A percentile compares a stretch with the other conserved stretches of the same genome.
phyloP scores from a whole-genome alignment of 352 stramenopile genomes.

The Sclerospora graminicola region DNA sequence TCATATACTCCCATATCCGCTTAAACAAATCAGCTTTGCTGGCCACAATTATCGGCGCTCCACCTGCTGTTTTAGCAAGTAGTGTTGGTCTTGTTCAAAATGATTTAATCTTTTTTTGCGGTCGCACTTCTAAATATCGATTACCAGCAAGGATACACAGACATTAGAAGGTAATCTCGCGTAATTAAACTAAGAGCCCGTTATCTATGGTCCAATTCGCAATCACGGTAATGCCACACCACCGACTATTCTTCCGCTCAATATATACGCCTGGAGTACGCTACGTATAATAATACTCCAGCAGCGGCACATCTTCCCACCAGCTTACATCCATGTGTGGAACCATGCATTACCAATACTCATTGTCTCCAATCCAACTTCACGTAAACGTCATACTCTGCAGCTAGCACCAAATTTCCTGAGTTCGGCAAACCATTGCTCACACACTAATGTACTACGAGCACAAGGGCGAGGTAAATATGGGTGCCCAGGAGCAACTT shows the following conservation, averaged over 20 bases:
- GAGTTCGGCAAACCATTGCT: too few species aligned
- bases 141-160: constrained; percentile 66
- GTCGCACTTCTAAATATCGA: constrained; percentile 61
- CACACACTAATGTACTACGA: too few species aligned
- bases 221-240: constrained; percentile 86
- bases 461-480: too few species aligned
- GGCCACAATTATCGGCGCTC: too few species aligned
- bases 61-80: too few species aligned
- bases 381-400: constrained; percentile 76
- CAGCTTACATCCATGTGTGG: constrained; percentile 70
- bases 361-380: constrained; percentile 72
- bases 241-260: constrained; percentile 74
- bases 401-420: too few species aligned
- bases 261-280: constrained; percentile 77
- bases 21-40: too few species aligned
- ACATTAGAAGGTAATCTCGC: constrained; percentile 69
- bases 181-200: constrained; percentile 74
- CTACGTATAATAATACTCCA: constrained; percentile 79
- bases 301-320: constrained; percentile 66
- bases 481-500: too few species aligned
- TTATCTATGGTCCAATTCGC: constrained; percentile 74
- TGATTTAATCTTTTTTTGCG: constrained; percentile 76
- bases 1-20: constrained; percentile 81
- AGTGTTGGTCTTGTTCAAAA: too few species aligned
- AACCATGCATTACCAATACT: too few species aligned